phyloP scores from a whole-genome alignment of 1,139 yeast genomes.

The Taphrina communis region DNA sequence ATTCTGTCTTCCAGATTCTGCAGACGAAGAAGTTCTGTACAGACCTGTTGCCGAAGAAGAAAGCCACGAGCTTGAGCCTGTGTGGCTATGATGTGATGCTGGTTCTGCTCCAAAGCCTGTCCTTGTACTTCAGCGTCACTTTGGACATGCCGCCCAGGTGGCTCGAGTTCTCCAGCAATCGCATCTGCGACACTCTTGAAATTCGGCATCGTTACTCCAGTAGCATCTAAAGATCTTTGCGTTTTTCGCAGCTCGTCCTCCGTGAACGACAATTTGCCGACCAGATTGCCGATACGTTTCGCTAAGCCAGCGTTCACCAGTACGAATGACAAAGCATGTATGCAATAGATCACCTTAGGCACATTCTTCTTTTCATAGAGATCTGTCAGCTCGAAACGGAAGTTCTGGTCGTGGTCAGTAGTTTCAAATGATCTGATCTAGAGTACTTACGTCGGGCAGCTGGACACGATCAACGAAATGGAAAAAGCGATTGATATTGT shows the following conservation, averaged over 20 bases:
- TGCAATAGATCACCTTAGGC: conserved; percentile 91
- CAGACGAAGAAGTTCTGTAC: conserved; percentile 5
- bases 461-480: conserved; percentile 70
- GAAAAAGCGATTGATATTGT: conserved; percentile 86
- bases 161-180: conserved; percentile 47
- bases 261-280: conserved; percentile 66
- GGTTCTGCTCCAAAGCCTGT: conserved; percentile 47
- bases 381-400: conserved; percentile 57
- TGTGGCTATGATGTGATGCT: conserved; percentile 49
- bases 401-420: conserved; percentile 25
- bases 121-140: conserved; percentile 51
- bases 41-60: conserved; percentile 29
- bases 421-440: neutral
- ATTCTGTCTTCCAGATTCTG: conserved; percentile 43
- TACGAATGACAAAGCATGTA: conserved; percentile 84
- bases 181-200: conserved; percentile 55
- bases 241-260: conserved; percentile 73
- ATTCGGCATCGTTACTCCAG: conserved; percentile 55
- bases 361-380: conserved; percentile 88
- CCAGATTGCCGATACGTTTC: conserved; percentile 68
- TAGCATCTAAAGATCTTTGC: conserved; percentile 65
- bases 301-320: conserved; percentile 62
- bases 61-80: conserved; percentile 52
- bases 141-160: conserved; percentile 47
- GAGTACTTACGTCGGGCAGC: conserved; percentile 64